Percentiles rank a stretch among this genome's conserved stretches.
These are phyloP conservation scores for Beauveria brongniartii DNA, from an alignment of 2,329 filamentous ascomycete genomes.

Conservation along the genomic window DNA sequence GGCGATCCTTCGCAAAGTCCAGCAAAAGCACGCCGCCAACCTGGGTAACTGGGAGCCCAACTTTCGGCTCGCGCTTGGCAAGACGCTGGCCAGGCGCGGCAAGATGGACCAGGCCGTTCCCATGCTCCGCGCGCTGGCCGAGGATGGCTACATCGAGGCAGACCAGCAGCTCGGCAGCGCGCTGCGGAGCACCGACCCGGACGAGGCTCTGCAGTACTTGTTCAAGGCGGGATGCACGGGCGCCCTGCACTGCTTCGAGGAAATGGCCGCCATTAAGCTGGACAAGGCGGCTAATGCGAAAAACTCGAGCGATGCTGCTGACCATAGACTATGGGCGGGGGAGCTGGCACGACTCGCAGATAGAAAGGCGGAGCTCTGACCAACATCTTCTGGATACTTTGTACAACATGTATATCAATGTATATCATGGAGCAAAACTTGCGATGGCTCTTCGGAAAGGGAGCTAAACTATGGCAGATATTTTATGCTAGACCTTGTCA, in stretches of 20 bases:
- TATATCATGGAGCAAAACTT: slow-evolving; percentile 13
- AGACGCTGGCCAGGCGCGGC: slow-evolving; percentile 8
- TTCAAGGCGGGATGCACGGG: slow-evolving; percentile 21
- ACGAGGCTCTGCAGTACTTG: slow-evolving; percentile 19
- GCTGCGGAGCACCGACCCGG: slow-evolving; percentile 17
- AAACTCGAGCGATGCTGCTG: slow-evolving; percentile 13
- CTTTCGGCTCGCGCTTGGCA: background rate
- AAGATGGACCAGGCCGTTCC: slow-evolving; percentile 17
- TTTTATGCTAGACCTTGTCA: slow-evolving; percentile 13
- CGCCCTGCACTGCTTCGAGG: slow-evolving; percentile 18
- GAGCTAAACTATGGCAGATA: background rate
- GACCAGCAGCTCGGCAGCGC: slow-evolving; percentile 21
- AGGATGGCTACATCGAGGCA: slow-evolving; percentile 18
- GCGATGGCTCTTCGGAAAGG: background rate
- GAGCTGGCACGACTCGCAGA: slow-evolving; percentile 28
- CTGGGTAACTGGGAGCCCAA: slow-evolving; percentile 9
- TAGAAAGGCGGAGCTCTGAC: slow-evolving; percentile 16
- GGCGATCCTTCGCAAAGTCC: background rate
- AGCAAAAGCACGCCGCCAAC: background rate
- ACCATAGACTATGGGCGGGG: slow-evolving; percentile 23
- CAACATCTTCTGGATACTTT: slow-evolving; percentile 14
- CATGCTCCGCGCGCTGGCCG: slow-evolving; percentile 17
- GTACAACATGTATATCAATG: slow-evolving; percentile 11
- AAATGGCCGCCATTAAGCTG: slow-evolving; percentile 23
- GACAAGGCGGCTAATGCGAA: slow-evolving; percentile 16